Base-by-base conservation (phyloP, 768 basidiomycete genomes). In the Trametes cubensis region DNA sequence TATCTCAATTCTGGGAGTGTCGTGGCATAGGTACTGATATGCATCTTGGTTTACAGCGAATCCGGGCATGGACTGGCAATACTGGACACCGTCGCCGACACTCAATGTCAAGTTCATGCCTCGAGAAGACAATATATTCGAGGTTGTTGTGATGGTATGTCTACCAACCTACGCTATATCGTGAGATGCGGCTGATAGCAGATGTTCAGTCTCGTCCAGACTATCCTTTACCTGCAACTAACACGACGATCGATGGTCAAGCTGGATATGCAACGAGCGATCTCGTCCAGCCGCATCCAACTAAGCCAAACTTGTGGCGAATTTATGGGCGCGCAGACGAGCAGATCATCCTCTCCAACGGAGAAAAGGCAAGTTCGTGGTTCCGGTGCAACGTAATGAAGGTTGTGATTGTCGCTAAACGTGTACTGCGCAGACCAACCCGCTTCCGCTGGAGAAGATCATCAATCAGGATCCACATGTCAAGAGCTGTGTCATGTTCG, bases 291-390 rank as follows among this genome's bases (percentile, higher is more conserved):
- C 75, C 67, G 1, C 81, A 83, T 65, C 79, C 81, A 7, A 75
- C 73, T 0, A 76, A 77, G 25, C 69, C 68, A 2, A 70, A 67
- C 0, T 67, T 75, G 28, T 81, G 75, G 74, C 77, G 71, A 54
- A 67, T 82, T 6, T 71, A 70, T 41, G 81, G 81, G 2, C 73
- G 82, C n/a, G 70, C 67, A 3, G 81, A 82, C 58, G 81, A 82
- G 58, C 80, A 81, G 65, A 78, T 82, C 44, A 77, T 78, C 67
- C 74, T 78, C 28, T 72, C 68, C 42, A 79, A 76, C 30, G 79
- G 79, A 38, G 76, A 78, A 65, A 79, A 78, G 75, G 77, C 75
- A 20, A 13, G 57, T 6, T 20, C 20, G 55, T 34, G 34, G 34
- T 34, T n/a, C 7, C 28, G 28, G 28, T 3, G 7, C 3, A 28